Percentiles rank a stretch among this genome's conserved stretches.
Conservation (phyloP, 495 filamentous ascomycete genomes). For the Podospora conica region DNA sequence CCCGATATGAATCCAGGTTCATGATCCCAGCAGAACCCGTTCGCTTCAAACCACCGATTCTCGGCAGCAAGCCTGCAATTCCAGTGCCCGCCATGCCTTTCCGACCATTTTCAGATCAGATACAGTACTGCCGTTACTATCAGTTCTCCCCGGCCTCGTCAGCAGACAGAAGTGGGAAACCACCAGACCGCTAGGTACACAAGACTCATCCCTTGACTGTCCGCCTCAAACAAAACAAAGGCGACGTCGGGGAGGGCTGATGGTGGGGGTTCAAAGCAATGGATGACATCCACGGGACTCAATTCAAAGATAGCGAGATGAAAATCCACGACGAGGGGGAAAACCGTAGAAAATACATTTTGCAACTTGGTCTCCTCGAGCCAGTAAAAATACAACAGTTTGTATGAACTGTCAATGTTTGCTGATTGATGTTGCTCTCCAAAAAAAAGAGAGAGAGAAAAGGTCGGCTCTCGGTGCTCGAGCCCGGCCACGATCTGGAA, state of each 20-base stretch:
- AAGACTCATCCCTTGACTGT: too few relatives aligned
- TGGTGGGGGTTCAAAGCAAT: neutral
- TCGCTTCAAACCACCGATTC: neutral
- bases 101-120: too few relatives aligned
- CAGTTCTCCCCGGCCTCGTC: neutral
- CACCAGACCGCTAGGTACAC: too few relatives aligned
- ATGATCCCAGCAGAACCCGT: neutral
- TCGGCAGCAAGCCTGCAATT: neutral
- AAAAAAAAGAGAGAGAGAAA: neutral
- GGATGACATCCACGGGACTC: neutral
- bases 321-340: neutral
- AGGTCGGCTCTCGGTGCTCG: neutral
- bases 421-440: neutral
- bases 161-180: neutral
- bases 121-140: too few relatives aligned
- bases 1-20: neutral
- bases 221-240: neutral
- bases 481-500: neutral
- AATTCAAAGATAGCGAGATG: neutral
- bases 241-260: neutral
- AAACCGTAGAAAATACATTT: neutral
- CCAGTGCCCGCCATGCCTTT: neutral
- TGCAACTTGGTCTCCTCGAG: too few relatives aligned
- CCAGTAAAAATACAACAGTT: too few relatives aligned
- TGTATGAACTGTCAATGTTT: neutral